Evolutionary conservation across 208 protist genomes (phyloP), one percentile per base, ranked within the genome.

Genomic region (Trypanosomatidae sp.): DNA sequence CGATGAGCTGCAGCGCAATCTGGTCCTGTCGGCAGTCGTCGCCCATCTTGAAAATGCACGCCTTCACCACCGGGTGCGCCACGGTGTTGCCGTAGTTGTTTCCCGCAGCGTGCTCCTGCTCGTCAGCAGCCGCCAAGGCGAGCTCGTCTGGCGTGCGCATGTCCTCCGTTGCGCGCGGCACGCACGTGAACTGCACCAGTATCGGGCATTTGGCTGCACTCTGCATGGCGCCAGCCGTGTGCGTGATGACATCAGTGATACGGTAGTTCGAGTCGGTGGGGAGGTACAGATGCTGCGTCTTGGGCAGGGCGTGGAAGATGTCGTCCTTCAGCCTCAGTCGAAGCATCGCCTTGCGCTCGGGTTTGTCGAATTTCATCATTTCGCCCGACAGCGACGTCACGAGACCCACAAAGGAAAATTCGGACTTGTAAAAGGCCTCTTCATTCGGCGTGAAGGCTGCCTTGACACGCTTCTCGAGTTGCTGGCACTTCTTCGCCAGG

Each of bases 1-100:
- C 83, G 47, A 99, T 98, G 8, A 98, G 82, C 85, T 99, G 97
- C 60, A 98, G 82, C 28, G 95, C 90, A 50, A 99, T 87, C 68
- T 94, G 89, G 80, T 99, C 97, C 73, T 98, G 96, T 33, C 97
- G 87, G 75, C 93, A 97, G 85, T 99, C 97, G 84, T 99, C 97
- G 25, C 96, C 95, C 86, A 96, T 94, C 86, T 99, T 98, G 81
- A 98, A 98, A 64, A 99, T 98, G 79, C 94, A 96, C 69, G 92
- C 80, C 73, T 93, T 94, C 36, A 91, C 76, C 19, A 92, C 68
- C 19, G 55, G 66, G 33, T 68, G 60, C n/a, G 66, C 53, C 44
- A 66, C 46, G 3, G 68, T 44, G 1, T 39, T 36, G 39, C 76
- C 43, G 25, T 52, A 41, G 30, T 60, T 46, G 44, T 55, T 47